A percentile compares a stretch with the other conserved stretches of the same genome.
Evolutionary conservation across 306 rosid species (phyloP).

Genomic region (Dryas alaskensis): DNA sequence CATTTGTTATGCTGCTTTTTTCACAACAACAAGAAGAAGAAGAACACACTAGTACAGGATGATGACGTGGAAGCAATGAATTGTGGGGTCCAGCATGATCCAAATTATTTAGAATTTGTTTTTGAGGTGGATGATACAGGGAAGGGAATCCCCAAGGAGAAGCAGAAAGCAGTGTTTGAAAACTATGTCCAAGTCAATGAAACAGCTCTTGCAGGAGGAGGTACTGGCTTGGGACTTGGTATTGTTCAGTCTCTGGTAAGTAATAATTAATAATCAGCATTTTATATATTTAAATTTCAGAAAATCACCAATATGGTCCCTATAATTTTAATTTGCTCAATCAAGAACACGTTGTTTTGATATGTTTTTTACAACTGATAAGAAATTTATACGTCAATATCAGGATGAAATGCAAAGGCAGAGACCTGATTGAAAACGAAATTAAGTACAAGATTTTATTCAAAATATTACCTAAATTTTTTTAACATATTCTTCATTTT

Average conservation of each 20-base stretch:
- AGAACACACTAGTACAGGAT: neutral
- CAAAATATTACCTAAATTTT: no score
- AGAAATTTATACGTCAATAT: no score
- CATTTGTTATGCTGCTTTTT: slow-evolving; percentile 29
- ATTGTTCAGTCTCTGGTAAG: slow-evolving; percentile 80
- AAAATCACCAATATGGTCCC: no score
- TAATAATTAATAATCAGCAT: neutral
- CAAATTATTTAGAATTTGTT: slow-evolving; percentile 47
- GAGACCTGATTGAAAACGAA: no score
- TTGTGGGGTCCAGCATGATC: slow-evolving; percentile 28
- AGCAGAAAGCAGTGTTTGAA: slow-evolving; percentile 55
- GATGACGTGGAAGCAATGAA: slow-evolving; percentile 30
- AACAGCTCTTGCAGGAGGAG: slow-evolving; percentile 51
- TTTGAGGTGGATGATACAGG: slow-evolving; percentile 89
- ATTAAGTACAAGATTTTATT: no score
- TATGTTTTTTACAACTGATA: no score
- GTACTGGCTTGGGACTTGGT: slow-evolving; percentile 95
- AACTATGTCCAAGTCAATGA: slow-evolving; percentile 76
- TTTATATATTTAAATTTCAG: neutral
- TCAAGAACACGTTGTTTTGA: no score
- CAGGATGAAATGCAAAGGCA: no score
- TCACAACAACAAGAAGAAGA: slow-evolving; percentile 13
- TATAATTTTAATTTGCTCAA: no score
- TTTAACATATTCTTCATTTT: no score
- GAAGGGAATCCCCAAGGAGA: slow-evolving; percentile 81